Evolutionary conservation across 2,329 filamentous ascomycete genomes (phyloP).

Genomic region (Diatrype stigma): DNA sequence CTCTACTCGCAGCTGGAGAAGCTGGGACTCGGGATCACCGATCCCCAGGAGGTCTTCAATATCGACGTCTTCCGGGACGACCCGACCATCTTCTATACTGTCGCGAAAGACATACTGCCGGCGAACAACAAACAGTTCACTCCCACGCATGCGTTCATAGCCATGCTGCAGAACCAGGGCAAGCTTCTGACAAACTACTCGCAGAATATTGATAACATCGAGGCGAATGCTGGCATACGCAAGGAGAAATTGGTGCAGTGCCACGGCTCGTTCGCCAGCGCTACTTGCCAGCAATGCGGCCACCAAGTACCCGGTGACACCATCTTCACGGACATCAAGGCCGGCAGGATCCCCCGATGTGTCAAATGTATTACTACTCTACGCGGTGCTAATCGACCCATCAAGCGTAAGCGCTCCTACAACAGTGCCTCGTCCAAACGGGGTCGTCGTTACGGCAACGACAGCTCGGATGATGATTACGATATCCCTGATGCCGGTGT

Average conservation of each 20-base stretch:
- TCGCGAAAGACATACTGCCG: conserved; percentile 87
- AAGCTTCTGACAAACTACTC: conserved; percentile 97
- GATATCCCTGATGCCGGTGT: conserved; percentile 67
- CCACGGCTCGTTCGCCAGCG: conserved; percentile 92
- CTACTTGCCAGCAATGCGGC: conserved; percentile 79
- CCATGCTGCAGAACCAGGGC: conserved; percentile 77
- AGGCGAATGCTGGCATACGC: conserved; percentile 77
- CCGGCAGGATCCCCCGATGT: conserved; percentile 73
- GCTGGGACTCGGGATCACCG: conserved; percentile 63
- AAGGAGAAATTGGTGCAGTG: conserved; percentile 87
- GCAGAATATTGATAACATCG: conserved; percentile 97
- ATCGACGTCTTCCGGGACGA: conserved; percentile 82
- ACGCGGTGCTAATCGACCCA: conserved; percentile 39
- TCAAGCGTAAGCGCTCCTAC: conserved; percentile 51
- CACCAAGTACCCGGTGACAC: conserved; percentile 68
- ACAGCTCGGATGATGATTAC: conserved; percentile 51
- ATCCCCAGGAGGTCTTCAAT: conserved; percentile 95
- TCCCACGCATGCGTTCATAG: conserved; percentile 91
- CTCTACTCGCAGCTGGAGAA: conserved; percentile 82
- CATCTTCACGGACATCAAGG: conserved; percentile 76
- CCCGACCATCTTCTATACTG: conserved; percentile 83
- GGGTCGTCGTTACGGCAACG: conserved; percentile 37
- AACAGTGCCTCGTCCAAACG: conserved; percentile 38
- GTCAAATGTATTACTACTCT: conserved; percentile 61
- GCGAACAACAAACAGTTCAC: conserved; percentile 68